Evolutionary conservation across 352 stramenopile genomes (phyloP).

Genomic region (Phytophthora pisi): DNA sequence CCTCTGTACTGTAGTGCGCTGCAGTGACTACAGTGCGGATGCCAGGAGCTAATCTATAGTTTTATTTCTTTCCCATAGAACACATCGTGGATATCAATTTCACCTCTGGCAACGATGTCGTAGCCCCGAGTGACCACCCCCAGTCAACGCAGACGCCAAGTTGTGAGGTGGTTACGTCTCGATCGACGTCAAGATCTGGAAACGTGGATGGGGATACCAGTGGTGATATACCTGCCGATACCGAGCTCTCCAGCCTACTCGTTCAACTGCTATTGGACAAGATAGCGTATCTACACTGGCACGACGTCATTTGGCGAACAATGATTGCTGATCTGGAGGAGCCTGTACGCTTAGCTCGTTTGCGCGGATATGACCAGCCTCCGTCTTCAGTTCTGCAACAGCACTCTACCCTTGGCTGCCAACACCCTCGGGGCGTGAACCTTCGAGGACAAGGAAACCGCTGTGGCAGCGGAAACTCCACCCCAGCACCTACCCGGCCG

Average conservation of each 20-base stretch:
- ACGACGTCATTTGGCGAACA: constrained; percentile 6
- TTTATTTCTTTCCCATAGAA: constrained; percentile 6
- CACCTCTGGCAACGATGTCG: background rate
- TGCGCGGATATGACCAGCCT: constrained; percentile 12
- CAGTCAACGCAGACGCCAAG: background rate
- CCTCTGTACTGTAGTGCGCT: background rate
- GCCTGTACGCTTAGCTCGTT: constrained; percentile 4
- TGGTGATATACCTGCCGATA: background rate
- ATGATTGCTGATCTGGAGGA: constrained; percentile 6
- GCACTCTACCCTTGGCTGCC: background rate
- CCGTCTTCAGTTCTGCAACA: background rate
- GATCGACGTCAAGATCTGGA: background rate
- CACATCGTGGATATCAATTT: constrained; percentile 21
- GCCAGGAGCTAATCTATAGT: no score
- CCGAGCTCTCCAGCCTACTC: background rate
- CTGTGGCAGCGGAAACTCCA: background rate
- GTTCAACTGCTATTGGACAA: constrained; percentile 1
- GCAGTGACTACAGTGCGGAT: no score
- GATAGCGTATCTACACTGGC: background rate
- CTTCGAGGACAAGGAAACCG: background rate
- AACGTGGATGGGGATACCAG: background rate
- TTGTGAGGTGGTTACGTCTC: background rate
- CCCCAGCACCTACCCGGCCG: no score
- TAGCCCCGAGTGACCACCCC: background rate
- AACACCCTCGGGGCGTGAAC: background rate